phyloP scores from a whole-genome alignment of 140 eudicot genomes.

The Flaveria floridana region DNA sequence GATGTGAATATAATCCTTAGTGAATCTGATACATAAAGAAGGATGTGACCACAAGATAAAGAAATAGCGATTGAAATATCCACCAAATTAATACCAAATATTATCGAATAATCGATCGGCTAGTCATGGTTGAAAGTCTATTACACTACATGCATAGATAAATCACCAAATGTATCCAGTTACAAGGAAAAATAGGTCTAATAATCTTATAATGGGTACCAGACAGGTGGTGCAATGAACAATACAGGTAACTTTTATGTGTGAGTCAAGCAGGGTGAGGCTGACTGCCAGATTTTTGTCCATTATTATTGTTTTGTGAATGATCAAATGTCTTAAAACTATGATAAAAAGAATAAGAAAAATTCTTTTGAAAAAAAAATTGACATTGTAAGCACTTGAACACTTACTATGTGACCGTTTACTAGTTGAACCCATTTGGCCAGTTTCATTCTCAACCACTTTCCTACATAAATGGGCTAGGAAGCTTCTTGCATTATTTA shows the following conservation, averaged over 20 bases:
- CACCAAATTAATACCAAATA: not conserved
- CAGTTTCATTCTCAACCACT: not conserved
- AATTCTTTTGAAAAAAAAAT: not conserved
- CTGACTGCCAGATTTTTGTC: not conserved
- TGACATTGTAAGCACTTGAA: not conserved
- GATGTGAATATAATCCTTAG: slow-evolving; percentile 21
- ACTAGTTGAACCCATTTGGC: not conserved
- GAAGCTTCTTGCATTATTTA: slow-evolving; percentile 9
- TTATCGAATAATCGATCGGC: not conserved
- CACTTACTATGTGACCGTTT: not conserved
- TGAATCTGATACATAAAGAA: slow-evolving; percentile 24
- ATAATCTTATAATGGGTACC: not conserved
- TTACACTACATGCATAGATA: too few species aligned
- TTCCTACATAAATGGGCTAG: not conserved
- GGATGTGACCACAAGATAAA: slow-evolving; percentile 18
- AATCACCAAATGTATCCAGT: not conserved
- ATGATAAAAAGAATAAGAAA: not conserved
- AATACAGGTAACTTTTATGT: not conserved
- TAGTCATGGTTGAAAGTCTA: too few species aligned
- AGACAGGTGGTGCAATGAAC: not conserved
- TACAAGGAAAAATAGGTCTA: not conserved
- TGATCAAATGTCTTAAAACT: not conserved
- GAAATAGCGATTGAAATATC: slow-evolving; percentile 1
- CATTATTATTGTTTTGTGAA: not conserved
- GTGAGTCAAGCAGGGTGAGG: not conserved